phyloP scores from a whole-genome alignment of 441 rosid genomes.

The Euphorbia schlechtendalii region DNA sequence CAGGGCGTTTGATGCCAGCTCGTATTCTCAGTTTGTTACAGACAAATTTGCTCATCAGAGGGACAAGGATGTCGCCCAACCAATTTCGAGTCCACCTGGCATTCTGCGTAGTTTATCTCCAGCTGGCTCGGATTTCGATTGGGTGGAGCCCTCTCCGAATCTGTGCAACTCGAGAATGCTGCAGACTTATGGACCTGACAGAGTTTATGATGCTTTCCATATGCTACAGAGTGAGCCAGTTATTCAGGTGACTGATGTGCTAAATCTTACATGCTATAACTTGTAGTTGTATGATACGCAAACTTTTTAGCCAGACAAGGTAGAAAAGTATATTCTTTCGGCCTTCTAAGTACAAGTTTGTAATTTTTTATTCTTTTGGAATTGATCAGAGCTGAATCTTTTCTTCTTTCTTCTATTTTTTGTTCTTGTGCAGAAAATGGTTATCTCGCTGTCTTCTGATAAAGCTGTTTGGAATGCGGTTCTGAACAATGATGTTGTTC shows the following conservation, averaged over 20 bases:
- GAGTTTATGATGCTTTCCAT: conserved; percentile 70
- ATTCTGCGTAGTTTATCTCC: conserved; percentile 28
- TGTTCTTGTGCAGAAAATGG: conserved; percentile 58
- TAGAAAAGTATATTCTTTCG: neutral
- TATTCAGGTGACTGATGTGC: conserved; percentile 49
- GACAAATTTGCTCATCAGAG: conserved; percentile 38
- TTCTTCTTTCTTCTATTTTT: neutral
- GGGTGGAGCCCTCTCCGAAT: conserved; percentile 66
- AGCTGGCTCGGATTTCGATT: conserved; percentile 39
- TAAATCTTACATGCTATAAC: neutral
- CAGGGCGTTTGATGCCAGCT: conserved; percentile 56
- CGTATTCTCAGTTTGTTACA: conserved; percentile 36
- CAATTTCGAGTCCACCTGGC: conserved; percentile 23
- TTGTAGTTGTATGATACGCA: neutral
- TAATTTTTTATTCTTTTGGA: neutral
- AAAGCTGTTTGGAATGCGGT: conserved; percentile 87
- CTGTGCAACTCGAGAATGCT: conserved; percentile 32
- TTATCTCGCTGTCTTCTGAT: conserved; percentile 72
- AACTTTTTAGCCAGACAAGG: neutral
- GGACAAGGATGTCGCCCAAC: conserved; percentile 29
- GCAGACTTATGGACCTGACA: conserved; percentile 44
- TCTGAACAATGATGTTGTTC: conserved; percentile 64
- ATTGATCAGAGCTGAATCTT: neutral
- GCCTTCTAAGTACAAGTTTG: neutral
- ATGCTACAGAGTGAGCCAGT: conserved; percentile 67